Percentiles rank a stretch among this genome's conserved stretches.
These are phyloP conservation scores for Chytriomyces sp. DNA, from an alignment of 192 early-diverging fungal genomes.

Conservation along the genomic window DNA sequence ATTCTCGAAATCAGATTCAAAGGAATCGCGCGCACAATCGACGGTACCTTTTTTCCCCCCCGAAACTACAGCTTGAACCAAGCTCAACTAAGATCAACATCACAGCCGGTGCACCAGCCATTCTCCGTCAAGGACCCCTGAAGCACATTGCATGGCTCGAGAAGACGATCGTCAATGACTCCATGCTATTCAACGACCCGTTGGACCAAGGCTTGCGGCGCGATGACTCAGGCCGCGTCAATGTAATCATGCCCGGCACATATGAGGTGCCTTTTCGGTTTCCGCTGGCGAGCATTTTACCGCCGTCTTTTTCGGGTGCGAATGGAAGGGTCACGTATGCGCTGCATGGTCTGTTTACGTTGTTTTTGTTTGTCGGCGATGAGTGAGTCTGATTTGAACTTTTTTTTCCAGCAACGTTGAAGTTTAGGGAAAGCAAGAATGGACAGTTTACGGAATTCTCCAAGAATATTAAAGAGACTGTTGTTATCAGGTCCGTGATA, in stretches of 20 bases:
- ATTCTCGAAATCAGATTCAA: conserved; percentile 10
- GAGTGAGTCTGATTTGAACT: neutral
- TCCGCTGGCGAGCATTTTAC: conserved; percentile 10
- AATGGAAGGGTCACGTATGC: conserved; percentile 4
- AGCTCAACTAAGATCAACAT: neutral
- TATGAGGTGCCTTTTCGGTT: conserved; percentile 33
- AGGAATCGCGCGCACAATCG: neutral
- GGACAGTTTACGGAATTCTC: neutral
- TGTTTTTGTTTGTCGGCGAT: neutral
- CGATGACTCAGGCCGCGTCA: neutral
- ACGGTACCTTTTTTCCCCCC: neutral
- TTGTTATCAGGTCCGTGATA: conserved; percentile 10
- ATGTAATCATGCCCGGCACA: conserved; percentile 14
- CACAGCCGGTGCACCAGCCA: neutral
- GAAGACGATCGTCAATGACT: conserved; percentile 7
- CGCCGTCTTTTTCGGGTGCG: conserved; percentile 13
- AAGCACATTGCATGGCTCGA: neutral
- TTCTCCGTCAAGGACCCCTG: neutral
- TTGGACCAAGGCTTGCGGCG: conserved; percentile 19
- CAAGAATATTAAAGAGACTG: neutral
- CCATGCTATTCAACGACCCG: conserved; percentile 7
- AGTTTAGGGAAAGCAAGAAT: neutral
- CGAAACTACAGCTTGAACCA: neutral
- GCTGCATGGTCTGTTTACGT: conserved; percentile 8
- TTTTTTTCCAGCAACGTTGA: neutral